Base-by-base conservation (phyloP, 495 filamentous ascomycete genomes). In the Usnea hakonensis region DNA sequence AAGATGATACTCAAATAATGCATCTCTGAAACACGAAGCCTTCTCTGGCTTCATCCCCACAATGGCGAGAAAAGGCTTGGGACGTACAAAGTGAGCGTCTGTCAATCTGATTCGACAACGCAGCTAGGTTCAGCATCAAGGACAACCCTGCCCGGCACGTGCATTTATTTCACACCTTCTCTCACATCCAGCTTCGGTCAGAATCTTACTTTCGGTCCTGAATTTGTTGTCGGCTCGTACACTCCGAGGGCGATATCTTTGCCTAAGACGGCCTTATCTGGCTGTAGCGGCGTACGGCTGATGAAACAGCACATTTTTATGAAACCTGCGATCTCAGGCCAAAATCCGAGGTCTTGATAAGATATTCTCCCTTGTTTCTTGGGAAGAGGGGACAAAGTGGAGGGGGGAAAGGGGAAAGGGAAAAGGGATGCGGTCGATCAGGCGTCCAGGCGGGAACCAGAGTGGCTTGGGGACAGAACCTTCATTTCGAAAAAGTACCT, bases 381-480 rank as follows among this genome's bases (percentile, higher is more conserved):
- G n/a, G n/a, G n/a, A n/a, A n/a, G n/a, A n/a, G n/a, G n/a, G n/a
- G n/a, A n/a, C n/a, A n/a, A n/a, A n/a, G n/a, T n/a, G n/a, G n/a
- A n/a, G n/a, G 48, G 48, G 21, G 28, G 48, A 36, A 36, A 36
- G 35, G 35, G 35, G 35, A 11, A 36, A 28, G 14, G 28, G n/a
- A n/a, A n/a, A n/a, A n/a, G n/a, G n/a, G n/a, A n/a, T n/a, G n/a
- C n/a, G n/a, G n/a, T n/a, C 9, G 58, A 62, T 61, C 41, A 65
- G 64, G 64, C 64, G 53, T 65, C 58, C 64, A 65, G 62, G 54
- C 53, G 28, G 36, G 19, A 56, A 46, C 9, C 14, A 35, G 19
- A 17, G 36, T 21, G 3, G n/a, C n/a, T n/a, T n/a, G n/a, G n/a
- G n/a, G 46, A 37, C 38, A 5, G 8, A 55, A 44, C 56, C 40